phyloP scores from a whole-genome alignment of 352 stramenopile genomes.

The Lagenidium giganteum region DNA sequence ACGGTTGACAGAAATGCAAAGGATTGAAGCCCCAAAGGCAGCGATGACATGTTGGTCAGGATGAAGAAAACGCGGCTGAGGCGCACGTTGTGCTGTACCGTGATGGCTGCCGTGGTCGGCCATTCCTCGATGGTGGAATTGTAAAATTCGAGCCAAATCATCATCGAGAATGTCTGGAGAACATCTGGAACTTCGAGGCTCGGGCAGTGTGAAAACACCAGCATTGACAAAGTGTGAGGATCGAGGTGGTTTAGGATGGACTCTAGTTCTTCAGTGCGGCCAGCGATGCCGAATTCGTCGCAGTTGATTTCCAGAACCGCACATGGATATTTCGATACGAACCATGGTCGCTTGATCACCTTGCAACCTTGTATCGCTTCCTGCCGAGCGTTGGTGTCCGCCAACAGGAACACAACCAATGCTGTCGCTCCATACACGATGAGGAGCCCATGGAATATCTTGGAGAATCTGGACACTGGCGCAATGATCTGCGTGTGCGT shows the following conservation, averaged over 20 bases:
- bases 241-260: no score
- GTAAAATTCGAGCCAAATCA: slow-evolving; percentile 12
- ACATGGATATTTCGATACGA: neutral
- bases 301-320: slow-evolving; percentile 5
- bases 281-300: neutral
- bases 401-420: neutral
- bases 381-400: neutral
- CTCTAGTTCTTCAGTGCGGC: neutral
- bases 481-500: neutral
- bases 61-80: slow-evolving; percentile 4
- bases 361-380: neutral
- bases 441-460: neutral
- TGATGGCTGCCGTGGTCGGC: neutral
- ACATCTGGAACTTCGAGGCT: no score
- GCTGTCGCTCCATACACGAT: neutral
- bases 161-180: no score
- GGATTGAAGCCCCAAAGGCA: no score
- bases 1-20: no score
- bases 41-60: no score
- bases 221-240: no score
- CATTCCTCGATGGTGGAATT: slow-evolving; percentile 10
- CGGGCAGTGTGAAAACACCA: no score
- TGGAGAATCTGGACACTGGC: no score
- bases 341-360: slow-evolving; percentile 1
- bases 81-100: neutral